Conservation (phyloP, 2,329 filamentous ascomycete species). For the Cladosporium sp. region DNA sequence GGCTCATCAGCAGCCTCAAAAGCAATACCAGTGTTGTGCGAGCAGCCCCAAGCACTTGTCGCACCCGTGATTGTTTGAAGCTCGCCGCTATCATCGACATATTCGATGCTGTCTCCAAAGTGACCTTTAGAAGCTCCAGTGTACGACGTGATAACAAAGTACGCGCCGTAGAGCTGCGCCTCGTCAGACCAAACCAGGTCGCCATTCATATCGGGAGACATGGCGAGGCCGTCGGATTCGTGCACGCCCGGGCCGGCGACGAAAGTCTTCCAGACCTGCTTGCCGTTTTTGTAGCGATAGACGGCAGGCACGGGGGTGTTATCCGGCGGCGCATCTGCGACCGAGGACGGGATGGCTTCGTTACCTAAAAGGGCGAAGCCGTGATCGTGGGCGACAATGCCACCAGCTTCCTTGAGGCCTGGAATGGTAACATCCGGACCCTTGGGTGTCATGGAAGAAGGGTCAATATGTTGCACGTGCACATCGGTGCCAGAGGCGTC, state of each 20-base stretch:
- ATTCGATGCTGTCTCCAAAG: slow-evolving; percentile 53
- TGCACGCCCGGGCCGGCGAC: slow-evolving; percentile 53
- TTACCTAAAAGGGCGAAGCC: slow-evolving; percentile 59
- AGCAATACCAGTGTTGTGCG: slow-evolving; percentile 59
- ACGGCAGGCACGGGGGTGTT: slow-evolving; percentile 50
- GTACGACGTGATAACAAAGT: slow-evolving; percentile 57
- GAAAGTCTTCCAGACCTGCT: slow-evolving; percentile 53
- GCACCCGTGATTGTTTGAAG: slow-evolving; percentile 48
- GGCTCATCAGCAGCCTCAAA: slow-evolving; percentile 54
- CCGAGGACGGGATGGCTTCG: slow-evolving; percentile 47
- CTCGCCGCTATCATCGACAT: slow-evolving; percentile 43
- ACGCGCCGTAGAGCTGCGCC: slow-evolving; percentile 53
- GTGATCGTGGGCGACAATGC: slow-evolving; percentile 56
- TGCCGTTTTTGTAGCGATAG: slow-evolving; percentile 52
- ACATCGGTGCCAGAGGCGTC: slow-evolving; percentile 51
- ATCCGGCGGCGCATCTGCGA: slow-evolving; percentile 43
- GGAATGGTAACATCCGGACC: slow-evolving; percentile 47
- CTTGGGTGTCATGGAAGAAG: slow-evolving; percentile 48
- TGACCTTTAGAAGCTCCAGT: slow-evolving; percentile 49
- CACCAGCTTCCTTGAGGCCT: slow-evolving; percentile 54
- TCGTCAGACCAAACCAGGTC: slow-evolving; percentile 55
- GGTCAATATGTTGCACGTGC: slow-evolving; percentile 51
- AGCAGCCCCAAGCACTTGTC: slow-evolving; percentile 54
- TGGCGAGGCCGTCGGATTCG: slow-evolving; percentile 39
- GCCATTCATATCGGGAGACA: slow-evolving; percentile 55